Evolutionary conservation across 2,329 filamentous ascomycete species (phyloP).

Genomic region (Graphilbum fragrans): DNA sequence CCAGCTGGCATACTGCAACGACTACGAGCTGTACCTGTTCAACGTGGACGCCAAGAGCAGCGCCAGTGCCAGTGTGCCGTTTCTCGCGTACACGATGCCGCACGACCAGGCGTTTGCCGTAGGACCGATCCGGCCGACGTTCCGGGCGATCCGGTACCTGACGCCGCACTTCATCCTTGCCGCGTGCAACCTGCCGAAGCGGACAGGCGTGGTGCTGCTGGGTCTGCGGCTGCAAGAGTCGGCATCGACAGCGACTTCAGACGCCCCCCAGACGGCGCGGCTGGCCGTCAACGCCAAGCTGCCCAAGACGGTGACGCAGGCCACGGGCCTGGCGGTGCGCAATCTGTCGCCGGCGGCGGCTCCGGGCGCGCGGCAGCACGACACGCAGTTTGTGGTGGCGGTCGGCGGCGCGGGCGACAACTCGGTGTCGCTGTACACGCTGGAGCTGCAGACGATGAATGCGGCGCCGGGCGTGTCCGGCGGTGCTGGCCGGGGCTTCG

Average conservation of each 20-base stretch:
- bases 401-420: conserved; percentile 56
- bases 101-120: conserved; percentile 24
- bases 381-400: conserved; percentile 69
- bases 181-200: conserved; percentile 45
- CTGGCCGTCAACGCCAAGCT: conserved; percentile 44
- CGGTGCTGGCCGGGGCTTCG: conserved; percentile 26
- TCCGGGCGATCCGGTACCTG: conserved; percentile 48
- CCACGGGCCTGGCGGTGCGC: conserved; percentile 66
- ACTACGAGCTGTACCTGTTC: conserved; percentile 59
- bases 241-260: not conserved
- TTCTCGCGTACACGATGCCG: conserved; percentile 43
- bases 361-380: conserved; percentile 26
- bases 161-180: conserved; percentile 45
- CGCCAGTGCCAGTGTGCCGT: conserved; percentile 22
- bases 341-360: conserved; percentile 48
- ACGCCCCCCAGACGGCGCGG: conserved; percentile 24
- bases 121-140: conserved; percentile 31
- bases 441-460: conserved; percentile 47
- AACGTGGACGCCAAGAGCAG: conserved; percentile 36
- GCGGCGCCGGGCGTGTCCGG: not conserved
- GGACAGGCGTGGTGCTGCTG: conserved; percentile 43
- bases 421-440: conserved; percentile 64
- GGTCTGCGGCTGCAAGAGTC: conserved; percentile 33
- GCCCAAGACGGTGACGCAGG: conserved; percentile 57
- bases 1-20: conserved; percentile 67